A percentile compares a stretch with the other conserved stretches of the same genome.
These are phyloP conservation scores for Fusarium sp. DNA, from an alignment of 2,329 filamentous ascomycete genomes.

Conservation along the genomic window DNA sequence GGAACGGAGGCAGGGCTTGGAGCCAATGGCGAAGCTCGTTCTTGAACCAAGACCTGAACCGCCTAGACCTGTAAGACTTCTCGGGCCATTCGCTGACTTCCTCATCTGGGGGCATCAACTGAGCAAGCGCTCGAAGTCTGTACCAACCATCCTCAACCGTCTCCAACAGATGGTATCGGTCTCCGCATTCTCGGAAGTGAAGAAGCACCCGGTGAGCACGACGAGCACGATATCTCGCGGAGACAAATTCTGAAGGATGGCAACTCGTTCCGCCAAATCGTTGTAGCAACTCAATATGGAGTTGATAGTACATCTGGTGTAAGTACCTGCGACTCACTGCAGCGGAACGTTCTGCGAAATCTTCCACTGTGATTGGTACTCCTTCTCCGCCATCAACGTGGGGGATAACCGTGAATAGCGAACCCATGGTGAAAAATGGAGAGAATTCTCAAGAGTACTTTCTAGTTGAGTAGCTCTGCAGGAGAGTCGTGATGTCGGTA, in stretches of 20 bases:
- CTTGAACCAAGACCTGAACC: not conserved
- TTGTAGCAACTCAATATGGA: not conserved
- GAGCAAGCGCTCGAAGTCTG: not conserved
- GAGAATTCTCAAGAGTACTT: not conserved
- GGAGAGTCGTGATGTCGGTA: not conserved
- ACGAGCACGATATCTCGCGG: not conserved
- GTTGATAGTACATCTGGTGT: not conserved
- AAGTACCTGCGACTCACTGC: not conserved
- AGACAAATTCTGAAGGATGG: not conserved
- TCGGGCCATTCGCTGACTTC: not conserved
- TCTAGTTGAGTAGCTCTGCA: not conserved
- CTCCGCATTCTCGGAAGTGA: not conserved
- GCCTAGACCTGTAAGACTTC: not conserved
- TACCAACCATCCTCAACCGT: not conserved
- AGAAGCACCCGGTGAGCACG: not conserved
- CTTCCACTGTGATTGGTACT: not conserved
- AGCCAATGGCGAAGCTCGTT: not conserved
- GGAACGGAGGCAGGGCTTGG: not conserved
- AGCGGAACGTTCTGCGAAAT: not conserved
- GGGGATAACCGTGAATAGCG: not conserved
- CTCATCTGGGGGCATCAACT: not conserved
- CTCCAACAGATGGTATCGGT: not conserved
- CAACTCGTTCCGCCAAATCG: not conserved
- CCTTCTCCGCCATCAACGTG: not conserved
- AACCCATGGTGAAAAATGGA: not conserved